These are phyloP conservation scores for Aspergillus caelatus DNA, from an alignment of 2,329 filamentous ascomycete species.

Conservation along the genomic window DNA sequence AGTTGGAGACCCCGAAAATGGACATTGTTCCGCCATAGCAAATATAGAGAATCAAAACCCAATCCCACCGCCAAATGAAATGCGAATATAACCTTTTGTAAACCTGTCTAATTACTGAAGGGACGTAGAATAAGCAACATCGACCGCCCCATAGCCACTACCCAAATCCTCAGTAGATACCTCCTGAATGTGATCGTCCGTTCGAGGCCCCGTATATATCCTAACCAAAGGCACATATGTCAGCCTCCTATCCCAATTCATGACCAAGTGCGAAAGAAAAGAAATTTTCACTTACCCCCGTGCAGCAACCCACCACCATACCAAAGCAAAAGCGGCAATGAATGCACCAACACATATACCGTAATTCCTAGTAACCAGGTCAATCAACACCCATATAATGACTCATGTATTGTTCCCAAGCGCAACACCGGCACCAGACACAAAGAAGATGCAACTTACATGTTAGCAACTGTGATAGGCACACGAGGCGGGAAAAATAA, in stretches of 20 bases:
- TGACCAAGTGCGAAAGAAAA: slow-evolving; percentile 10
- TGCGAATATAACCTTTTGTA: not conserved
- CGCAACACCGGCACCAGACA: not conserved
- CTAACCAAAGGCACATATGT: slow-evolving; percentile 34
- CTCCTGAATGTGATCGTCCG: slow-evolving; percentile 52
- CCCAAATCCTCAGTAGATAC: slow-evolving; percentile 36
- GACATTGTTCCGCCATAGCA: not conserved
- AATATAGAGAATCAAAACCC: too few species aligned
- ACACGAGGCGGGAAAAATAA: slow-evolving; percentile 56
- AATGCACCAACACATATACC: slow-evolving; percentile 49
- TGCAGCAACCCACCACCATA: slow-evolving; percentile 52
- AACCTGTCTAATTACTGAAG: not conserved
- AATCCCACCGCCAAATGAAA: not conserved
- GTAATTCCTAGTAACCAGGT: slow-evolving; percentile 47
- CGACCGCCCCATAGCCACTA: slow-evolving; percentile 21
- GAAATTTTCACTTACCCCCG: slow-evolving; percentile 37
- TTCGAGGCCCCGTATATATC: slow-evolving; percentile 62
- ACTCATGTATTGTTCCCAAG: too few species aligned
- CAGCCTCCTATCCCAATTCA: slow-evolving; percentile 5
- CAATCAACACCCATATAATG: not conserved
- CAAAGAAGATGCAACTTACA: slow-evolving; percentile 36
- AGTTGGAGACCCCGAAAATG: not conserved
- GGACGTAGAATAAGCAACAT: not conserved
- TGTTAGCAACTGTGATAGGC: slow-evolving; percentile 53
- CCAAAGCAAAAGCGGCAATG: slow-evolving; percentile 53